Evolutionary conservation across 768 basidiomycete species (phyloP).

Genomic region (Mrakia blollopis): DNA sequence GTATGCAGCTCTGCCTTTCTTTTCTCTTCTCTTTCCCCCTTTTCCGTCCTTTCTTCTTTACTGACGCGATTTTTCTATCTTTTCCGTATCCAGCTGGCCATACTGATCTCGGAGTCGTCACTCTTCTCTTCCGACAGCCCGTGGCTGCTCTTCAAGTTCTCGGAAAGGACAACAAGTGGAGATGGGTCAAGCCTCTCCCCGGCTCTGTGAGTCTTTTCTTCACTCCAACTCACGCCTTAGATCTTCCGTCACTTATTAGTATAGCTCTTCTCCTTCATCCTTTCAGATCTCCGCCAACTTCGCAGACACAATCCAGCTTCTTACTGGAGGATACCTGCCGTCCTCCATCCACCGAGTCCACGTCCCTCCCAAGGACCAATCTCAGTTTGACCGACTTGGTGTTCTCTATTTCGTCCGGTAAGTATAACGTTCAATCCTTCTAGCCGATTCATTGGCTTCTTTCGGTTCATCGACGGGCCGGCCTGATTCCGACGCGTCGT

Average conservation of each 20-base stretch:
- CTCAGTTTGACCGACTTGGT: constrained; percentile 53
- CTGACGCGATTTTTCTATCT: neutral
- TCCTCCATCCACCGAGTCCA: constrained; percentile 51
- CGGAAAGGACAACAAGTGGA: constrained; percentile 52
- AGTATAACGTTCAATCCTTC: neutral
- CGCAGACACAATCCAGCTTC: constrained; percentile 51
- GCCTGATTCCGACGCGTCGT: neutral
- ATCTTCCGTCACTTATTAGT: too few species aligned
- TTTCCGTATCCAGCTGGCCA: constrained; percentile 36
- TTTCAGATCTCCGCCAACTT: constrained; percentile 36
- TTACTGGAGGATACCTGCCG: constrained; percentile 53
- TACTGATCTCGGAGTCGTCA: constrained; percentile 51
- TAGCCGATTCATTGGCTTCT: too few species aligned
- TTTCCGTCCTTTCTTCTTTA: too few species aligned
- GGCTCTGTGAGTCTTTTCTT: constrained; percentile 11
- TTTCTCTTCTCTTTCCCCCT: neutral
- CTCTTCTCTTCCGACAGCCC: constrained; percentile 55
- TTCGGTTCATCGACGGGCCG: too few species aligned
- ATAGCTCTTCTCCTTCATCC: too few species aligned
- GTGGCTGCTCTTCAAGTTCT: constrained; percentile 56
- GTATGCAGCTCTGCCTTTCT: neutral
- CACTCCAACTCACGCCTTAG: too few species aligned
- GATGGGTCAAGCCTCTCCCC: constrained; percentile 47
- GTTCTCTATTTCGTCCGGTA: constrained; percentile 39
- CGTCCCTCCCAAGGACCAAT: constrained; percentile 54